Conservation (phyloP, 257 asterid species). For the Eustoma russellianum region DNA sequence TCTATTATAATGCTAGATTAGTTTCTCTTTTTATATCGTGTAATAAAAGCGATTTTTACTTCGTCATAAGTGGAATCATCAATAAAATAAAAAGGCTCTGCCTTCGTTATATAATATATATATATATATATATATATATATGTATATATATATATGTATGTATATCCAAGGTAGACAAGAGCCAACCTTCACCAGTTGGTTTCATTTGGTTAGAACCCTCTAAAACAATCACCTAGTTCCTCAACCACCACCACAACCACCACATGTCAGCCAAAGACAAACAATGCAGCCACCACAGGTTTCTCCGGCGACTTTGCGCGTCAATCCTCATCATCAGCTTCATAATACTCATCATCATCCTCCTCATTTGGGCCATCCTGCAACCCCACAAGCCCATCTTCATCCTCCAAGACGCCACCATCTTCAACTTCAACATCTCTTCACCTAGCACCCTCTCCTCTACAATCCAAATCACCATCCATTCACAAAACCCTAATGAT, state of each 20-base stretch:
- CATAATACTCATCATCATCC: conserved; percentile 43
- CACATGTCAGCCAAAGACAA: conserved; percentile 50
- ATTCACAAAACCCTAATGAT: conserved; percentile 68
- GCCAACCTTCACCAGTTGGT: no score
- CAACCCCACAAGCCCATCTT: conserved; percentile 80
- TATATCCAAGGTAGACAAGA: no score
- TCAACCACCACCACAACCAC: neutral
- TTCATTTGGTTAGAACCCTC: no score
- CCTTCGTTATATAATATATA: no score
- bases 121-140: no score
- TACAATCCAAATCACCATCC: conserved; percentile 64
- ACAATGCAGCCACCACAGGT: conserved; percentile 30
- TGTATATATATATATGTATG: no score
- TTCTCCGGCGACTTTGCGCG: conserved; percentile 24
- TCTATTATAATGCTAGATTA: no score
- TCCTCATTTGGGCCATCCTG: conserved; percentile 64
- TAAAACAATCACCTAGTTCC: neutral
- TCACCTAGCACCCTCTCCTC: conserved; percentile 72
- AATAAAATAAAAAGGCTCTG: no score
- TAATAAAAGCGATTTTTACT: no score
- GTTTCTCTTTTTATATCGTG: no score
- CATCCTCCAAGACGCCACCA: conserved; percentile 87
- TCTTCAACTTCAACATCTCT: conserved; percentile 67
- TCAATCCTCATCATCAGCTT: conserved; percentile 28
- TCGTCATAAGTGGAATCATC: no score